Base-by-base conservation (phyloP, 176 grass and related monocot species). In the sorghum (Sorghum bicolor) region DNA sequence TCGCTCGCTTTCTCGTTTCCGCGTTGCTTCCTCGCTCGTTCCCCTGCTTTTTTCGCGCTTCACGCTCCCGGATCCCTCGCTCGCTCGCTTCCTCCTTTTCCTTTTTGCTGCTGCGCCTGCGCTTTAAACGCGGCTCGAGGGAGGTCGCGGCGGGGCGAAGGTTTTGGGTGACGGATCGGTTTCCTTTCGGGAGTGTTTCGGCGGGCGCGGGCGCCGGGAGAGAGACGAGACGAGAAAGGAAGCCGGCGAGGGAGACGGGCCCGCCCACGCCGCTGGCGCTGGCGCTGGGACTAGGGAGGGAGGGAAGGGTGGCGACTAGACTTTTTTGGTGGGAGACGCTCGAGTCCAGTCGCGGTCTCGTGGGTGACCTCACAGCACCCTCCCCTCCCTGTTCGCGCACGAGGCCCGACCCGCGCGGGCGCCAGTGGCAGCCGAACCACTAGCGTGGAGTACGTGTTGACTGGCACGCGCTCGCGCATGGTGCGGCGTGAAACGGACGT, bases 41-140 rank as follows among this genome's bases (percentile, higher is more conserved):
- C 17, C 58, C 58, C n/a, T 5, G 10, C 10, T 5, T 64, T 64
- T 85, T 82, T 86, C 65, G 72, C 83, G 72, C 78, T 72, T 62
- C 82, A 85, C 87, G 70, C 72, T 70, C 30, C 30, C 63, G 43
- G 44, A 45, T 24, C 37, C 37, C 67, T 39, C 12, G 37, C 70
- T 38, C 22, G 26, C 69, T 41, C 29, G 8, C 72, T 65, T 7
- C 9, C 29, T 19, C 71, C 53, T 53, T 22, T 45, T 6, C 64
- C 83, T 87, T 31, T n/a, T n/a, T n/a, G n/a, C n/a, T 2, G 38
- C 26, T 22, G 64, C 65, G 1, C 15, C 32, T 19, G 43, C 50
- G 33, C 50, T 77, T 63, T 80, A 80, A 37, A 37, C 17, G 70
- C 70, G 3, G 3, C 70, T 7, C n/a, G 40, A 30, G 26, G 14